A percentile compares a stretch with the other conserved stretches of the same genome.
Conservation (phyloP, 1,284 basidiomycete species). For the Marasmius fiardii region DNA sequence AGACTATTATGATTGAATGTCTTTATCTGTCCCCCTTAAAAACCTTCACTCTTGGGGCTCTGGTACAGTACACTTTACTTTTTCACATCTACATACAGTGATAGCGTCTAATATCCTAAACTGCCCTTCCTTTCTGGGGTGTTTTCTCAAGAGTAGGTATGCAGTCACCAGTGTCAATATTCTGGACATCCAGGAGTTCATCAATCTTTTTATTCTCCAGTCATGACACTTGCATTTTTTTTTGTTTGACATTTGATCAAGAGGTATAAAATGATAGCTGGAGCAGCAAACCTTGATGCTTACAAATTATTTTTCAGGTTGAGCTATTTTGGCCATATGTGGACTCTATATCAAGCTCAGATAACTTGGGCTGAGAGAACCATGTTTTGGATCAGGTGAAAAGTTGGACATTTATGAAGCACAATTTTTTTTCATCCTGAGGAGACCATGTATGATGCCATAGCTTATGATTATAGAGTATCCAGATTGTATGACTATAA, state of each 20-base stretch:
- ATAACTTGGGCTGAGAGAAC: not conserved
- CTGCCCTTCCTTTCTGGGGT: too few species aligned
- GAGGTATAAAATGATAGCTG: not conserved
- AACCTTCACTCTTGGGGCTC: too few species aligned
- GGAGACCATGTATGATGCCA: too few species aligned
- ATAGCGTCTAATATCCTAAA: too few species aligned
- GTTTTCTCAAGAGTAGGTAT: too few species aligned
- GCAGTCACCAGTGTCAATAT: not conserved
- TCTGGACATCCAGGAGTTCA: not conserved
- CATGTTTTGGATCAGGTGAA: not conserved
- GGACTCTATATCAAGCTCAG: not conserved
- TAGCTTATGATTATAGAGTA: too few species aligned
- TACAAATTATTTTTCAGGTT: not conserved
- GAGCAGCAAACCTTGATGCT: too few species aligned
- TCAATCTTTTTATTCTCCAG: not conserved
- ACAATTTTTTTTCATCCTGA: not conserved
- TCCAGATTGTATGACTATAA: too few species aligned
- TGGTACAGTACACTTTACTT: too few species aligned
- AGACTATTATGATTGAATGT: too few species aligned
- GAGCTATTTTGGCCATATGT: constrained; percentile 4
- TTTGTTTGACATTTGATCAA: constrained; percentile 2
- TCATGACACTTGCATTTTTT: not conserved
- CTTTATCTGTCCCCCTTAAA: too few species aligned
- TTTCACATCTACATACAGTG: too few species aligned
- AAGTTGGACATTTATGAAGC: constrained; percentile 4